Evolutionary conservation across 495 filamentous ascomycete genomes (phyloP), one percentile per base, ranked within the genome.

Genomic region (Acidomyces sp.): DNA sequence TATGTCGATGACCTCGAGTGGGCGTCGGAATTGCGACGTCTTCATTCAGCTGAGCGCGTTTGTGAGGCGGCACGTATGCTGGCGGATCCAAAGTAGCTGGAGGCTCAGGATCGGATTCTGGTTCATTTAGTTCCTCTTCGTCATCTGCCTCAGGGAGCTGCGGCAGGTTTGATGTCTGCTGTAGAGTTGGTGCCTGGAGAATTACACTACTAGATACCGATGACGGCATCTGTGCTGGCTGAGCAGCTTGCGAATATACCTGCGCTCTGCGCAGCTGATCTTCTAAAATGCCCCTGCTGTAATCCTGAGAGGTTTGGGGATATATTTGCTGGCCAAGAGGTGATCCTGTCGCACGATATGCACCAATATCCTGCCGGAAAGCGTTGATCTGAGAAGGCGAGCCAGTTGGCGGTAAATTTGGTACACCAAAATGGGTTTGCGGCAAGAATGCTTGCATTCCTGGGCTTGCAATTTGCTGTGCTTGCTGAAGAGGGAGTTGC

Each of bases 1-100:
- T 80, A 34, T 79, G 77, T 26, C 62, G 63, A 46, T 78, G 76
- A 16, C 74, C 70, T 39, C 72, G 71, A 10, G 40, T 43, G 30
- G 79, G 78, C 27, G 70, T 76, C 7, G 78, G 79, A 29, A 73
- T 67, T 34, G 72, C 75, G 53, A 83, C 72, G 29, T 75, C 68
- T 23, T 54, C 56, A 51, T 67, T 31, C 59, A 61, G 22, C 64
- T 71, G 49, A 59, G 67, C 42, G 26, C 47, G 43, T 42, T 55
- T 52, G 40, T 54, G 47, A 6, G 51, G 46, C 11, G 51, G 48
- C n/a, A 51, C 38, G 29, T 47, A 52, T 0, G 43, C 33, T 12
- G 37, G 27, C 12, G 16, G 18, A 2, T 47, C 43, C 5, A 39
- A 9, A 4, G 34, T 38, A 20, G 61, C 56, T 36, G 59, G 59